Conservation (phyloP, 2,329 filamentous ascomycete species). For the Verticillium nonalfalfae region DNA sequence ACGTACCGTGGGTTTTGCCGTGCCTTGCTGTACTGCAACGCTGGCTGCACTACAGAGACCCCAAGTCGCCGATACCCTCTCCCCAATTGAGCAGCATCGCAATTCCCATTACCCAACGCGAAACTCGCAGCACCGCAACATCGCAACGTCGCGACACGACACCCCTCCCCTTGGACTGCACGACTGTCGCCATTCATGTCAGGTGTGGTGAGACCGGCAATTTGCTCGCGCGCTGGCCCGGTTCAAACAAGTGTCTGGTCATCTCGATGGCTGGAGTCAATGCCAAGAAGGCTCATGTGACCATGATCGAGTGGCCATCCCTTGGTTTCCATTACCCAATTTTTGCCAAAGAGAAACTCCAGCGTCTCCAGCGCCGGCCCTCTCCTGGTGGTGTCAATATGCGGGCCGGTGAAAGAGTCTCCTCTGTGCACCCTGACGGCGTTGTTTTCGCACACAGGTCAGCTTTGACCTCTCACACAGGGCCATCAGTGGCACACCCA, state of each 20-base stretch:
- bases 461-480: too few relatives aligned
- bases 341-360: slow-evolving; percentile 14
- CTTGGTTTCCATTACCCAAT: slow-evolving; percentile 45
- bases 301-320: slow-evolving; percentile 28
- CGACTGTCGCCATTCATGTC: background rate
- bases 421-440: slow-evolving; percentile 1
- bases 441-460: background rate
- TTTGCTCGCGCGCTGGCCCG: background rate
- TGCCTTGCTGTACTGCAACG: background rate
- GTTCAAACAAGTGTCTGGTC: background rate
- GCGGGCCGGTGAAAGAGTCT: slow-evolving; percentile 8
- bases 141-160: background rate
- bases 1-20: background rate
- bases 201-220: slow-evolving; percentile 1
- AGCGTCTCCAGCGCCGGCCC: background rate
- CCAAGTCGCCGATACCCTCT: background rate
- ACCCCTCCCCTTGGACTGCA: background rate
- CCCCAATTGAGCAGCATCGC: background rate
- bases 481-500: too few relatives aligned
- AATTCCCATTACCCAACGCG: slow-evolving; percentile 22
- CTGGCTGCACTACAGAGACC: background rate
- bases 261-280: background rate
- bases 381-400: slow-evolving; percentile 10
- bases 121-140: background rate
- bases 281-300: slow-evolving; percentile 22